phyloP scores from a whole-genome alignment of 331 rosid genomes.

The Cydonia oblonga region DNA sequence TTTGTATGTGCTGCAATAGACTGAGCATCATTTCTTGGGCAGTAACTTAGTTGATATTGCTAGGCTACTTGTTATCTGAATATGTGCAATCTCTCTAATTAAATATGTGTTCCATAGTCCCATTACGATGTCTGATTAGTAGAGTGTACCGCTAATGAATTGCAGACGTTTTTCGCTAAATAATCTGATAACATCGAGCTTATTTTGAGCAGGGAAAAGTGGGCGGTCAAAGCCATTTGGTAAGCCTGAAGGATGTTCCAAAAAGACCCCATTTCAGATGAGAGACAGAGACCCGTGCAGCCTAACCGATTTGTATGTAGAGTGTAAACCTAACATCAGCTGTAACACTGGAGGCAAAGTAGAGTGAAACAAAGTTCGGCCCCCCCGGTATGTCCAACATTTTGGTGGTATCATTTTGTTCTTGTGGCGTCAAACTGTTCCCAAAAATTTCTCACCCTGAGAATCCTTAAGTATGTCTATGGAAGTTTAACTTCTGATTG shows the following conservation, averaged over 20 bases:
- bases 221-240: background rate
- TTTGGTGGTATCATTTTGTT: no score
- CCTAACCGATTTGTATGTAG: background rate
- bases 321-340: conserved; percentile 1
- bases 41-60: background rate
- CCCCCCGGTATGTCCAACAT: background rate
- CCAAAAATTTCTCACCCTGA: background rate
- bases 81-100: background rate
- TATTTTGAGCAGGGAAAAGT: conserved; percentile 28
- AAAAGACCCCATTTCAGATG: conserved; percentile 30
- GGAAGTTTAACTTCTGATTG: background rate
- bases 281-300: conserved; percentile 2
- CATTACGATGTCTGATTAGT: background rate
- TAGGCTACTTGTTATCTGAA: background rate
- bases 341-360: background rate
- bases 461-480: background rate
- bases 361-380: background rate
- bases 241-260: conserved; percentile 8
- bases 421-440: no score
- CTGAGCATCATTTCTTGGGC: background rate
- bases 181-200: background rate
- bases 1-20: background rate
- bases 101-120: background rate
- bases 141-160: background rate
- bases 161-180: background rate